phyloP scores from a whole-genome alignment of 2,329 filamentous ascomycete genomes.

The Laburnicola sp. region DNA sequence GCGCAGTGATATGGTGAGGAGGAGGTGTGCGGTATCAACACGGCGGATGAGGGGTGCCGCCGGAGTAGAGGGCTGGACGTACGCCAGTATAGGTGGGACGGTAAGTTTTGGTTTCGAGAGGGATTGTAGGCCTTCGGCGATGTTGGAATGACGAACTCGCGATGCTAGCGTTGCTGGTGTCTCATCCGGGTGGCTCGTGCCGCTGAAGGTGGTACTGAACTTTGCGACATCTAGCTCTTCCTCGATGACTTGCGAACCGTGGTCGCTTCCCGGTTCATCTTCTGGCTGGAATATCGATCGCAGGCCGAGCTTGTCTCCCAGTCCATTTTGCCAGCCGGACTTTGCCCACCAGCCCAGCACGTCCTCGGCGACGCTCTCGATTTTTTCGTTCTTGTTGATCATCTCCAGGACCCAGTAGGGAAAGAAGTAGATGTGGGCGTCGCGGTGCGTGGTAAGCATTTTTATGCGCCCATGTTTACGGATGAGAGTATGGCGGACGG shows the following conservation, averaged over 20 bases:
- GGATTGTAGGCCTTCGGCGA: slow-evolving; percentile 32
- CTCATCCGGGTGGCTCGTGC: slow-evolving; percentile 12
- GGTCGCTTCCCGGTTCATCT: slow-evolving; percentile 46
- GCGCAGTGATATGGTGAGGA: slow-evolving; percentile 79
- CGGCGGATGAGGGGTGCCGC: slow-evolving; percentile 71
- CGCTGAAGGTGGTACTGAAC: slow-evolving; percentile 55
- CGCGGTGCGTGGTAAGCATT: slow-evolving; percentile 81
- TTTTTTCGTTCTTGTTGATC: slow-evolving; percentile 73
- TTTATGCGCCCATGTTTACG: slow-evolving; percentile 73
- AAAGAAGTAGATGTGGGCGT: slow-evolving; percentile 93
- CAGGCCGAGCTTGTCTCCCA: slow-evolving; percentile 77
- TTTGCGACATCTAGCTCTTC: slow-evolving; percentile 59
- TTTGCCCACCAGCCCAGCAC: slow-evolving; percentile 96
- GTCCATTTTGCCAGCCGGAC: slow-evolving; percentile 81
- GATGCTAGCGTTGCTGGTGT: slow-evolving; percentile 38
- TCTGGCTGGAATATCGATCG: slow-evolving; percentile 63
- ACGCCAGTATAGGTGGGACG: slow-evolving; percentile 77
- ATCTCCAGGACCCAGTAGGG: slow-evolving; percentile 90
- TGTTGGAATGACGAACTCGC: slow-evolving; percentile 37
- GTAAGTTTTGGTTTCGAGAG: slow-evolving; percentile 44
- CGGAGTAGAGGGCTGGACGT: slow-evolving; percentile 70
- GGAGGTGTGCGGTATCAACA: slow-evolving; percentile 81
- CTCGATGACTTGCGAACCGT: slow-evolving; percentile 46
- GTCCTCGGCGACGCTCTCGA: slow-evolving; percentile 90
- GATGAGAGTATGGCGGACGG: slow-evolving; percentile 75